These are phyloP conservation scores for Saccharomyces pastorianus DNA, from an alignment of 1,139 yeast species.

Conservation along the genomic window DNA sequence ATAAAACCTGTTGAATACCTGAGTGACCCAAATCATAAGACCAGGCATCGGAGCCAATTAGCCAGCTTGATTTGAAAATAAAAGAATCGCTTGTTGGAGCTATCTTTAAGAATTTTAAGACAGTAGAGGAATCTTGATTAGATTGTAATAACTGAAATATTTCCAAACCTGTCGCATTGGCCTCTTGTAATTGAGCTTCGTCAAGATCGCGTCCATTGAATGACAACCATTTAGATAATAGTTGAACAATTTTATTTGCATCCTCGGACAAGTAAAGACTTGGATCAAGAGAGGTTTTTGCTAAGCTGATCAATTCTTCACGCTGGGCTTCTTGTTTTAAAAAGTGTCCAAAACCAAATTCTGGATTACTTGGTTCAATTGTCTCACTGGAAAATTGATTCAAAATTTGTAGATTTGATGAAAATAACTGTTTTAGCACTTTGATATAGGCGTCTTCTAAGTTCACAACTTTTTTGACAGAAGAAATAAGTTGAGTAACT, in stretches of 20 bases:
- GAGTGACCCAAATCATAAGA: conserved; percentile 86
- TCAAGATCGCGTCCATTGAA: conserved; percentile 31
- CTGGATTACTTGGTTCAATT: conserved; percentile 53
- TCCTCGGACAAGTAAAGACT: conserved; percentile 42
- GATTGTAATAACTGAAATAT: conserved; percentile 30
- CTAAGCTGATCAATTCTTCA: conserved; percentile 40
- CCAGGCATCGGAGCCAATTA: conserved; percentile 94
- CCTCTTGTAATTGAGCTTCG: conserved; percentile 30
- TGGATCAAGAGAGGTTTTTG: conserved; percentile 44
- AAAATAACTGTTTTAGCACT: conserved; percentile 62
- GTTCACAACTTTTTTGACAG: conserved; percentile 37
- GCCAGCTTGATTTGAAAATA: conserved; percentile 60
- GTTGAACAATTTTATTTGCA: conserved; percentile 45
- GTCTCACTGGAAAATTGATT: conserved; percentile 45
- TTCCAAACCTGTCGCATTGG: conserved; percentile 27
- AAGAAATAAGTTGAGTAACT: conserved; percentile 10
- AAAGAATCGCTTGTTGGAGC: conserved; percentile 42
- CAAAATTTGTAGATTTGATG: conserved; percentile 47
- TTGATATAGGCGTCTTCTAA: conserved; percentile 75
- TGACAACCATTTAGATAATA: conserved; percentile 64
- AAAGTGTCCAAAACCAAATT: conserved; percentile 77
- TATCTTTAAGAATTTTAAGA: conserved; percentile 37
- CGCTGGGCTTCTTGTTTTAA: conserved; percentile 50
- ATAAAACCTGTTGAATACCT: conserved; percentile 78
- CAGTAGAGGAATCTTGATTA: conserved; percentile 32